These are phyloP conservation scores for Cytospora piceae DNA, from an alignment of 2,329 filamentous ascomycete species.

Conservation along the genomic window DNA sequence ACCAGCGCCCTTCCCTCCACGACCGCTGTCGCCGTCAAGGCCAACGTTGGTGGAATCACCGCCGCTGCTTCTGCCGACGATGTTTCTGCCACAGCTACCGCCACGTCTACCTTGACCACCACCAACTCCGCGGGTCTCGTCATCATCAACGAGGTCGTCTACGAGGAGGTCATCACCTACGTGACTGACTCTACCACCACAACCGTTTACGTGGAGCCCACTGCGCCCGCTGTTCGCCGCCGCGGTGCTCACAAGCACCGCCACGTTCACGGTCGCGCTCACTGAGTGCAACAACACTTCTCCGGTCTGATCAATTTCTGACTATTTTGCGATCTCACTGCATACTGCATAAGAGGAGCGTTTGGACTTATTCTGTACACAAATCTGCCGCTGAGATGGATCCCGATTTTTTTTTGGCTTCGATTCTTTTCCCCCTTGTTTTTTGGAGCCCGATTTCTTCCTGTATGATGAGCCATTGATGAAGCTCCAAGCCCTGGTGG, in stretches of 20 bases:
- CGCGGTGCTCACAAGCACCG: slow-evolving; percentile 43
- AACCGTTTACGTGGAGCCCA: slow-evolving; percentile 45
- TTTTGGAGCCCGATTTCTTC: slow-evolving; percentile 17
- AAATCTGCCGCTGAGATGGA: slow-evolving; percentile 30
- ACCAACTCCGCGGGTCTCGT: slow-evolving; percentile 29
- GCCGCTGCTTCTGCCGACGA: slow-evolving; percentile 5
- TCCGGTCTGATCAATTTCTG: slow-evolving; percentile 14
- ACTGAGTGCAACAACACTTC: slow-evolving; percentile 23
- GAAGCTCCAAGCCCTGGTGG: slow-evolving; percentile 25
- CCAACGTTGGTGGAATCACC: slow-evolving; percentile 5
- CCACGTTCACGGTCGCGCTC: slow-evolving; percentile 29
- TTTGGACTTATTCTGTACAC: slow-evolving; percentile 28
- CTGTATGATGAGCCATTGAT: slow-evolving; percentile 28
- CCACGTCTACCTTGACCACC: slow-evolving; percentile 25
- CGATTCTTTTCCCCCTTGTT: slow-evolving; percentile 12
- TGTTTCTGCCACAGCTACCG: slow-evolving; percentile 8
- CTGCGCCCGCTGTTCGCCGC: slow-evolving; percentile 34
- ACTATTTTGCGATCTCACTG: slow-evolving; percentile 21
- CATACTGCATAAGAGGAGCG: slow-evolving; percentile 29
- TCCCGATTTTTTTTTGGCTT: slow-evolving; percentile 24
- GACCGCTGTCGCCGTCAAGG: slow-evolving; percentile 9
- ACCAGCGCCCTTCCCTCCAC: slow-evolving; percentile 9
- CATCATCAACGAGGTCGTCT: slow-evolving; percentile 59
- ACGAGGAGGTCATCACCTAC: slow-evolving; percentile 59
- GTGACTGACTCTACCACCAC: slow-evolving; percentile 51